Conservation (phyloP, 140 eudicot genomes). For the Erigeron philadelphicus region DNA sequence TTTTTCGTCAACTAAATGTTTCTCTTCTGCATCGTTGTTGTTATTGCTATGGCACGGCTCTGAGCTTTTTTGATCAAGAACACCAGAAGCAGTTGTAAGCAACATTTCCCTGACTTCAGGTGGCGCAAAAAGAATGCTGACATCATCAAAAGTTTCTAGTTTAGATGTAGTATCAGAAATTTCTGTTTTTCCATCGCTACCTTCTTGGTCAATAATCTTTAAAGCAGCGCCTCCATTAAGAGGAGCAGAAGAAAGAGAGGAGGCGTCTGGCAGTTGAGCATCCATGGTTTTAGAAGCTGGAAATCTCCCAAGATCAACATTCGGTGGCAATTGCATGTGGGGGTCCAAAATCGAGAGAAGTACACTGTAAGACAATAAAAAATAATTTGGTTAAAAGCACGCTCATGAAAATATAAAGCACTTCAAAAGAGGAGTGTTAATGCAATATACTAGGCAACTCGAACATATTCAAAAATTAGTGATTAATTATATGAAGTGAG, state of each 20-base stretch:
- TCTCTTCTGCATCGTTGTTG: constrained; percentile 30
- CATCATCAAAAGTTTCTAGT: constrained; percentile 58
- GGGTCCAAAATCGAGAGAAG: constrained; percentile 89
- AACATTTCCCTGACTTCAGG: constrained; percentile 56
- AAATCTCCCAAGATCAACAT: constrained; percentile 54
- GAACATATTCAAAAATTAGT: background rate
- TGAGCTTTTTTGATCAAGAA: constrained; percentile 40
- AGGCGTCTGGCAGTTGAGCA: constrained; percentile 32
- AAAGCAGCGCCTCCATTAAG: constrained; percentile 31
- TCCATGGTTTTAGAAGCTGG: constrained; percentile 35
- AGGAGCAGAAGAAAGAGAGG: constrained; percentile 18
- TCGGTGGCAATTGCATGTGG: constrained; percentile 78
- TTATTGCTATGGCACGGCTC: constrained; percentile 34
- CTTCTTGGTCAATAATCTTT: constrained; percentile 44
- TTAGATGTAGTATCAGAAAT: constrained; percentile 40
- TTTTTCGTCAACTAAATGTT: constrained; percentile 26
- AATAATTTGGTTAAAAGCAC: background rate
- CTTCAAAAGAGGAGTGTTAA: background rate
- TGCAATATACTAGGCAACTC: background rate
- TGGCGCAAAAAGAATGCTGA: constrained; percentile 75
- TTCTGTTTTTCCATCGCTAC: constrained; percentile 46
- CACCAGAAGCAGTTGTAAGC: constrained; percentile 37
- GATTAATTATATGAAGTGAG: background rate
- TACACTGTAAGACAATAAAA: constrained; percentile 56
- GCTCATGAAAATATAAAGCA: background rate